Percentiles rank a stretch among this genome's conserved stretches.
These are phyloP conservation scores for Phanerochaete sordida DNA, from an alignment of 768 basidiomycete species.

Conservation along the genomic window DNA sequence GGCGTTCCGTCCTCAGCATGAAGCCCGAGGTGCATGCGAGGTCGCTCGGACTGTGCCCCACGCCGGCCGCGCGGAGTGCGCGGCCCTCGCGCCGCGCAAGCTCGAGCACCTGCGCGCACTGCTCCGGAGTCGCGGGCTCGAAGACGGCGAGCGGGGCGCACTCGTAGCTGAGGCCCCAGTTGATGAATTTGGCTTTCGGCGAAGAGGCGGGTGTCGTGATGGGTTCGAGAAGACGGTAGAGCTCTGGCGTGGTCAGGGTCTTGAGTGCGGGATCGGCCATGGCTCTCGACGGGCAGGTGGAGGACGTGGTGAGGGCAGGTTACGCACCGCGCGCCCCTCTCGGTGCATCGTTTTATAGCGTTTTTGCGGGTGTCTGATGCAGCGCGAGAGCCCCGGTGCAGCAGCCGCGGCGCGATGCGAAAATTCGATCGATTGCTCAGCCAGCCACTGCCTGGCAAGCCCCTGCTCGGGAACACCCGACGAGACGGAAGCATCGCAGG, in stretches of 20 bases:
- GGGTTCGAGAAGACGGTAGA: slow-evolving; percentile 52
- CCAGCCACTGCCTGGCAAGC: slow-evolving; percentile 1
- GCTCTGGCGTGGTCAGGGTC: slow-evolving; percentile 40
- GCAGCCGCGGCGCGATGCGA: slow-evolving; percentile 12
- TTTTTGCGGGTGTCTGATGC: slow-evolving; percentile 20
- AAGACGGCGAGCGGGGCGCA: slow-evolving; percentile 72
- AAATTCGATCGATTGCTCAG: slow-evolving; percentile 25
- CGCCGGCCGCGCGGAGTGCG: slow-evolving; percentile 77
- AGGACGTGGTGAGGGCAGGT: slow-evolving; percentile 21
- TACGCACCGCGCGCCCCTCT: not conserved
- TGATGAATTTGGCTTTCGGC: slow-evolving; percentile 54
- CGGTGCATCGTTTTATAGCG: slow-evolving; percentile 25
- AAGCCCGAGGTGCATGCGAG: slow-evolving; percentile 86
- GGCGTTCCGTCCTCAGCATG: slow-evolving; percentile 75
- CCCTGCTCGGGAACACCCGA: slow-evolving; percentile 9
- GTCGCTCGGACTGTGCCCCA: slow-evolving; percentile 93
- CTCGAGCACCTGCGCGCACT: slow-evolving; percentile 76
- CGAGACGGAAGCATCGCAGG: slow-evolving; percentile 10
- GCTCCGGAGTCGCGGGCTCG: slow-evolving; percentile 62
- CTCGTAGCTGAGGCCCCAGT: slow-evolving; percentile 84
- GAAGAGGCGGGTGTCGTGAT: slow-evolving; percentile 45
- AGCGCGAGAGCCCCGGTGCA: slow-evolving; percentile 16
- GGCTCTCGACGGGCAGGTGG: slow-evolving; percentile 30
- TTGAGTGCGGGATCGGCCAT: slow-evolving; percentile 14
- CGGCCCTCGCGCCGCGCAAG: slow-evolving; percentile 72